phyloP scores from a whole-genome alignment of 805 yeast species.

The Pichia occidentalis region DNA sequence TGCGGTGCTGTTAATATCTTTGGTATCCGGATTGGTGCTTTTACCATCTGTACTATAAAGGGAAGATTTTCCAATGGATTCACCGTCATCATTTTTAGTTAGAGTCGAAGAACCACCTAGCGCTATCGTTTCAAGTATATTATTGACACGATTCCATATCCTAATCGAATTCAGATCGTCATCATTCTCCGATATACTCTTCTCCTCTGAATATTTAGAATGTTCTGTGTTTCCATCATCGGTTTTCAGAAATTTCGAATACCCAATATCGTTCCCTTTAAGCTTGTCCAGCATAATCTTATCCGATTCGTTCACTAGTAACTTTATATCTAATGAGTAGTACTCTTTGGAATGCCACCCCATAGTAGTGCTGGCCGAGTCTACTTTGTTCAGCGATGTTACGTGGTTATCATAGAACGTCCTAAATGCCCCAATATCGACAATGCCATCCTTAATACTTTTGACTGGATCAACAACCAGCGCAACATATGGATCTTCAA shows the following conservation, averaged over 20 bases:
- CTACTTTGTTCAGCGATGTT: too few relatives aligned
- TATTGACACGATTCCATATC: constrained; percentile 1
- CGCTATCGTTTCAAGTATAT: neutral
- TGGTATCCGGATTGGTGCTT: neutral
- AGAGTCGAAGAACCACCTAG: neutral
- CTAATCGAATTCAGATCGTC: neutral
- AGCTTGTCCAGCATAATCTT: constrained; percentile 34
- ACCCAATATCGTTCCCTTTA: neutral
- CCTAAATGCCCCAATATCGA: constrained; percentile 86
- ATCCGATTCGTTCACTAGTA: constrained; percentile 51
- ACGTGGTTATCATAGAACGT: constrained; percentile 41
- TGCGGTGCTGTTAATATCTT: neutral
- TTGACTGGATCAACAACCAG: constrained; percentile 80
- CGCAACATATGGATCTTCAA: constrained; percentile 89
- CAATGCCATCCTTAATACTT: constrained; percentile 52
- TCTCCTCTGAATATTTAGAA: too few relatives aligned
- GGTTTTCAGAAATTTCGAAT: constrained; percentile 6
- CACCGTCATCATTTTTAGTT: neutral
- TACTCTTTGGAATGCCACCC: constrained; percentile 68
- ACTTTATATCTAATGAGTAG: constrained; percentile 56
- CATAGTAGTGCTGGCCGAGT: too few relatives aligned
- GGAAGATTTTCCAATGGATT: neutral
- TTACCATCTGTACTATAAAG: neutral
- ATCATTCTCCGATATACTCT: neutral
- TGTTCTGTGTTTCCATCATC: too few relatives aligned